Base-by-base conservation (phyloP, 2,329 filamentous ascomycete species). In the Colletotrichum echinochloae region DNA sequence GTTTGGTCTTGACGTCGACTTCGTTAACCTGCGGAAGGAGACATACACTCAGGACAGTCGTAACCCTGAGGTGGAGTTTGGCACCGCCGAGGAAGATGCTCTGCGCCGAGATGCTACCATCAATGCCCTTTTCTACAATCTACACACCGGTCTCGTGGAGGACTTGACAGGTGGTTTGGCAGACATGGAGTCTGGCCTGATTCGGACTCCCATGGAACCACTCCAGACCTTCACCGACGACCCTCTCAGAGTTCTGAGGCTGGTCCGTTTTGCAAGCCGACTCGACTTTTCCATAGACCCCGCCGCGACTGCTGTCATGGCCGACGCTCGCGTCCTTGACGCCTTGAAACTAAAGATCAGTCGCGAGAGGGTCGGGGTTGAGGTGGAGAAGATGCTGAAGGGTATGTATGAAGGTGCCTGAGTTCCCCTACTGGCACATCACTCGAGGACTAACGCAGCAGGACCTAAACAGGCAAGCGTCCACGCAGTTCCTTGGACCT, bases 41-140 rank as follows among this genome's bases (percentile, higher is more conserved):
- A 95, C 92, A 0, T 98, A 98, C 76, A 88, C 91, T 0, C 91
- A 94, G n/a, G 90, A 96, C 70, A 97, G 93, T 77, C 90, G 96
- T 44, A 97, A 97, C 76, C 95, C 95, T 1, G 87, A 94, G 75
- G 92, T 98, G 87, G 94, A 97, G 78, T 98, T 98, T 80, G 96
- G 95, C 6, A 97, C 94, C 0, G 91, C 95, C 0, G 88, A 93
- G 78, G 94, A 99, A 80, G 95, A 99, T 81, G 95, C 95, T 2
- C 79, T 94, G 74, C 90, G 95, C 28, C 90, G 95, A 57, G 95
- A 99, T 83, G 95, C 95, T 28, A 98, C 94, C 0, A 90, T 98
- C 72, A 99, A 99, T 79, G 94, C 96, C 30, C 88, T 99, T 73
- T 98, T 98, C 82, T 98, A 96, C 84, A 98, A 98, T 76, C 83